Conservation (phyloP, 192 early-diverging fungal genomes). For the Podila minutissima region DNA sequence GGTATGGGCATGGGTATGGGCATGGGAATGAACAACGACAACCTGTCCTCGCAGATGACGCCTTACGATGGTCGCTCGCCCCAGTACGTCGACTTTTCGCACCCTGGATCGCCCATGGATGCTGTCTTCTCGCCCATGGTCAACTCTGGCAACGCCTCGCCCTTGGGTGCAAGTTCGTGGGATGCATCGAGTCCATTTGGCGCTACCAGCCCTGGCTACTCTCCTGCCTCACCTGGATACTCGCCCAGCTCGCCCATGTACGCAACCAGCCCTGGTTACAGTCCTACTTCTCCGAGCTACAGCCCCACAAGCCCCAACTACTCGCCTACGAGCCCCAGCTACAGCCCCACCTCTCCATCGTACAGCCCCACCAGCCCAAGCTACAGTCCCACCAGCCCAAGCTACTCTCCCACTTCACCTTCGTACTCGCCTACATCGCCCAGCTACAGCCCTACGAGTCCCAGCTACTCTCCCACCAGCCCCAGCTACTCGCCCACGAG, state of each 20-base stretch:
- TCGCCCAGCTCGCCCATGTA: conserved; percentile 58
- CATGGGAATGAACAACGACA: conserved; percentile 67
- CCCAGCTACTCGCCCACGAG: conserved; percentile 80
- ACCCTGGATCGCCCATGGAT: conserved; percentile 76
- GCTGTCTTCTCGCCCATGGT: conserved; percentile 88
- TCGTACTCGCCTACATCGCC: conserved; percentile 77
- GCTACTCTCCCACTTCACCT: conserved; percentile 80
- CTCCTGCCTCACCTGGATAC: conserved; percentile 58
- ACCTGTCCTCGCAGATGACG: conserved; percentile 79
- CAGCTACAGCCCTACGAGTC: conserved; percentile 68
- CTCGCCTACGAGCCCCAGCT: conserved; percentile 69
- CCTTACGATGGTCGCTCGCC: conserved; percentile 81
- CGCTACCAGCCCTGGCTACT: conserved; percentile 54
- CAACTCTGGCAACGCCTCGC: conserved; percentile 77
- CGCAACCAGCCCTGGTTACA: conserved; percentile 52
- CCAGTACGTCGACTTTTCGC: conserved; percentile 65
- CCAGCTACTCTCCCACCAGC: conserved; percentile 74
- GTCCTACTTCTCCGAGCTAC: conserved; percentile 61
- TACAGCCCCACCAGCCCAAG: conserved; percentile 81
- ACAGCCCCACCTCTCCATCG: conserved; percentile 63
- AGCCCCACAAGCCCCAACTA: conserved; percentile 87
- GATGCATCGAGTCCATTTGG: conserved; percentile 48
- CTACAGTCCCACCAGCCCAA: conserved; percentile 79
- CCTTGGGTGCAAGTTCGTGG: conserved; percentile 53
- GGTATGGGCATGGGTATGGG: conserved; percentile 60